These are phyloP conservation scores for Laguncularia racemosa DNA, from an alignment of 345 rosid genomes.

Conservation along the genomic window DNA sequence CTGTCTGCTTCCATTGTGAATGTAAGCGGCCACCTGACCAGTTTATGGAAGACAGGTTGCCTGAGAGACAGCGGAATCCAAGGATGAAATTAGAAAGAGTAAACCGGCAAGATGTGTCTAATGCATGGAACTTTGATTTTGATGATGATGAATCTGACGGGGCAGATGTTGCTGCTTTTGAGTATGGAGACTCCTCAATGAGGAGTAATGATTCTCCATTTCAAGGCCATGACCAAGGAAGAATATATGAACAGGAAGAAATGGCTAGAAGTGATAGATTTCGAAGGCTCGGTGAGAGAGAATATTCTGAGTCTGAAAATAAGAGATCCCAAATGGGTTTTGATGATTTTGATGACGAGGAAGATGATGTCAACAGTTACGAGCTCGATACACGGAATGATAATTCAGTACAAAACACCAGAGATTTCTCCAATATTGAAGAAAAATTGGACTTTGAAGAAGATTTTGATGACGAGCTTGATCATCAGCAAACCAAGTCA, in stretches of 20 bases:
- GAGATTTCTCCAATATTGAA: conserved; percentile 38
- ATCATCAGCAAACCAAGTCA: conserved; percentile 20
- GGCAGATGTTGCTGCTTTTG: conserved; percentile 90
- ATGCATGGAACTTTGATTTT: conserved; percentile 95
- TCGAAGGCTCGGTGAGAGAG: conserved; percentile 20
- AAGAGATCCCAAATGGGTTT: conserved; percentile 51
- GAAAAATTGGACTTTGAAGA: conserved; percentile 36
- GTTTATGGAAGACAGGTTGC: conserved; percentile 46
- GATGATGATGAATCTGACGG: conserved; percentile 99
- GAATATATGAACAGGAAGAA: conserved; percentile 31
- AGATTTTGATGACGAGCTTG: conserved; percentile 12
- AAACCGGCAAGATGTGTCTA: conserved; percentile 51
- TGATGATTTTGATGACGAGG: conserved; percentile 92
- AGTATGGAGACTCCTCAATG: conserved; percentile 61
- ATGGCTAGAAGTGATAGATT: conserved; percentile 23
- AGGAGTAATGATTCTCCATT: conserved; percentile 24
- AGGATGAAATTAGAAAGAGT: conserved; percentile 36
- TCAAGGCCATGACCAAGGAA: conserved; percentile 20
- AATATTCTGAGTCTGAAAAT: conserved; percentile 31
- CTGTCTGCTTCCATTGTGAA: conserved; percentile 91
- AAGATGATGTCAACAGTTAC: conserved; percentile 87
- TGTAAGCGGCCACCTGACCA: conserved; percentile 93
- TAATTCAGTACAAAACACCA: conserved; percentile 25
- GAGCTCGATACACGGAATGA: conserved; percentile 53
- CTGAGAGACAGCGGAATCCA: conserved; percentile 38